phyloP scores from a whole-genome alignment of 192 early-diverging fungal species.

The Coemansia sp. region DNA sequence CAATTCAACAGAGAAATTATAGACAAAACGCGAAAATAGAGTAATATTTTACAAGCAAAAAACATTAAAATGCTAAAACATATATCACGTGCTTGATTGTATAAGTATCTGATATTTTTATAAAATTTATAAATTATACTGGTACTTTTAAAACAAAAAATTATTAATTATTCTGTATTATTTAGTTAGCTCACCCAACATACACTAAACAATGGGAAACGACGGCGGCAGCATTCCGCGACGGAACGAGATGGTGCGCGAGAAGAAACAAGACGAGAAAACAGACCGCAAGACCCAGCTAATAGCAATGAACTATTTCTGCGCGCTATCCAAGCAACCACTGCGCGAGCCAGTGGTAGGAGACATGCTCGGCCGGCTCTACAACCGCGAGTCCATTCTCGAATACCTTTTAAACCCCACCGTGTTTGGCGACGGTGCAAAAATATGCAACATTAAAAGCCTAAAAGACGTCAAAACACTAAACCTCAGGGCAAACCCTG shows the following conservation, averaged over 20 bases:
- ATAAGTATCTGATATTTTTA: background rate
- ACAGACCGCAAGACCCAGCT: slow-evolving; percentile 26
- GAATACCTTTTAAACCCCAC: slow-evolving; percentile 59
- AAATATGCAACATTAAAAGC: slow-evolving; percentile 33
- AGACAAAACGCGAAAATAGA: background rate
- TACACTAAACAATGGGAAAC: slow-evolving; percentile 44
- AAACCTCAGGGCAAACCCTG: slow-evolving; percentile 16
- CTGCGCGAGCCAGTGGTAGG: slow-evolving; percentile 63
- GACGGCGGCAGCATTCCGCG: slow-evolving; percentile 57
- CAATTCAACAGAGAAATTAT: background rate
- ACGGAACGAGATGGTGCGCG: slow-evolving; percentile 52
- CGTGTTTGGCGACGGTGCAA: slow-evolving; percentile 62
- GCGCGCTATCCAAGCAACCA: slow-evolving; percentile 46
- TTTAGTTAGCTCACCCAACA: background rate
- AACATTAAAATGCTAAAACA: too few relatives aligned
- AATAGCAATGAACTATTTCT: slow-evolving; percentile 28
- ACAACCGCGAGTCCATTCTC: slow-evolving; percentile 71
- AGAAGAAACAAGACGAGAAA: slow-evolving; percentile 46
- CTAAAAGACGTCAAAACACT: slow-evolving; percentile 33
- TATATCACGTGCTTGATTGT: background rate
- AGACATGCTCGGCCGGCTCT: slow-evolving; percentile 64
- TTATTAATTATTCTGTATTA: too few relatives aligned
- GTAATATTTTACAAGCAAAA: background rate
- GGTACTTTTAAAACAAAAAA: too few relatives aligned
- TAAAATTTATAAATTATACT: background rate